Evolutionary conservation across 345 rosid genomes (phyloP).

Genomic region (Hypericum perforatum): DNA sequence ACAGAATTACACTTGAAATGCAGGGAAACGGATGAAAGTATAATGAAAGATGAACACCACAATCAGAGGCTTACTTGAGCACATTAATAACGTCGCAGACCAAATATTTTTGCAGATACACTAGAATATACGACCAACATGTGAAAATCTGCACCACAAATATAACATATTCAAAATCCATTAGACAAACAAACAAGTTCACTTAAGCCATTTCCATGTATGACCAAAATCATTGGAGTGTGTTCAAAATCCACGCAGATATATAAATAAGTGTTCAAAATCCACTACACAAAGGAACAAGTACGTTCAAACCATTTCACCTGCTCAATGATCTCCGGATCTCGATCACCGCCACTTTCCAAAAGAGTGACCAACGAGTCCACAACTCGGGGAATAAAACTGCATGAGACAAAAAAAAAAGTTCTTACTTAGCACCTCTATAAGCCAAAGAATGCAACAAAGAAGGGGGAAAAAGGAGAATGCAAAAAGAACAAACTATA

Average conservation of each 20-base stretch:
- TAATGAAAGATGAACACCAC: neutral
- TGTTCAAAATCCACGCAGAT: no score
- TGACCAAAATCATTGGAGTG: no score
- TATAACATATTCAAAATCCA: neutral
- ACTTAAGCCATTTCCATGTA: no score
- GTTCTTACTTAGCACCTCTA: slow-evolving; percentile 3
- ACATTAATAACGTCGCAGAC: slow-evolving; percentile 31
- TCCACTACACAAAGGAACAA: slow-evolving; percentile 1
- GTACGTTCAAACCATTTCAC: slow-evolving; percentile 31
- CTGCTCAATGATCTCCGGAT: slow-evolving; percentile 89
- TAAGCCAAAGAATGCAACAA: slow-evolving; percentile 3
- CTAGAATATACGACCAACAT: slow-evolving; percentile 61
- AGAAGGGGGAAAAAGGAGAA: neutral
- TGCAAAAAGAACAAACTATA: neutral
- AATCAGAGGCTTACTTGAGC: slow-evolving; percentile 46
- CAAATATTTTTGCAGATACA: slow-evolving; percentile 64
- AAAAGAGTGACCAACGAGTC: slow-evolving; percentile 53
- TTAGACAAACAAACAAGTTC: neutral
- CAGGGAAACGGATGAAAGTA: no score
- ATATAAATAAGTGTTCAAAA: neutral
- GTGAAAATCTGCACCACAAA: slow-evolving; percentile 47
- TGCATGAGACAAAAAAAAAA: slow-evolving; percentile 22
- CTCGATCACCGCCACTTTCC: slow-evolving; percentile 68
- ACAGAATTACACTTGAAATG: no score
- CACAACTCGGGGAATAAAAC: slow-evolving; percentile 57